Conservation (phyloP, 2,329 filamentous ascomycete genomes). For the Cercospora nicotianae region DNA sequence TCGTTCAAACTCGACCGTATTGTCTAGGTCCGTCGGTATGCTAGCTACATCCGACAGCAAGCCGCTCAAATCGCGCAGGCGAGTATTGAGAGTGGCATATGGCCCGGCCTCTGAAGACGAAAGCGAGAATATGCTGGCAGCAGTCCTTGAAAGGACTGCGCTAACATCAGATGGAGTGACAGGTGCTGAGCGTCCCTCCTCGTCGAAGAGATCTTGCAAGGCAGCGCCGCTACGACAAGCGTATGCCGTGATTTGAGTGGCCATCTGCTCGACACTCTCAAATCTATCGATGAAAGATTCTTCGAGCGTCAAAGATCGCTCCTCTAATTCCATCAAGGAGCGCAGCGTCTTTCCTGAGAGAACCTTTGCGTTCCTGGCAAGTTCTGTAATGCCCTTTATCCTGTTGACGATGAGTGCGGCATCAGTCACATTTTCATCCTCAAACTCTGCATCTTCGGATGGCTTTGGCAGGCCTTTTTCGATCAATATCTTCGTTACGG, state of each 20-base stretch:
- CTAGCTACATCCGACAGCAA: conserved; percentile 70
- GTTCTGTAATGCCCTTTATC: conserved; percentile 68
- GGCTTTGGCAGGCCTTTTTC: conserved; percentile 61
- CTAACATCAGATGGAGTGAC: conserved; percentile 68
- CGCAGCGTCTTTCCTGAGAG: conserved; percentile 75
- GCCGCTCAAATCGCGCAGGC: conserved; percentile 63
- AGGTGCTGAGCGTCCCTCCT: conserved; percentile 69
- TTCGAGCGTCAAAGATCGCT: conserved; percentile 70
- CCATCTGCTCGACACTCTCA: conserved; percentile 65
- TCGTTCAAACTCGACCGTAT: conserved; percentile 63
- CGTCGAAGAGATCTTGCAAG: conserved; percentile 65
- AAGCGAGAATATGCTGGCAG: conserved; percentile 51
- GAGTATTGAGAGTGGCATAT: conserved; percentile 66
- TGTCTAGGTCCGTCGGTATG: conserved; percentile 51
- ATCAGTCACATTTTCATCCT: conserved; percentile 55
- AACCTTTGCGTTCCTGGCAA: conserved; percentile 81
- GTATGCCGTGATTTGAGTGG: conserved; percentile 65
- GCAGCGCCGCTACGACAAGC: conserved; percentile 66
- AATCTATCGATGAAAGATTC: conserved; percentile 68
- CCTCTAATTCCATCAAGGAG: conserved; percentile 73
- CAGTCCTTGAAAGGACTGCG: conserved; percentile 60
- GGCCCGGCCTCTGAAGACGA: conserved; percentile 63
- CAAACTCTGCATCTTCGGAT: conserved; percentile 55
- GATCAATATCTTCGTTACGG: conserved; percentile 64
- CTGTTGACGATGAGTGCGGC: conserved; percentile 65